A percentile compares a stretch with the other conserved stretches of the same genome.
These are phyloP conservation scores for Heracleum sosnowskyi DNA, from an alignment of 129 eudicot genomes.

Conservation along the genomic window DNA sequence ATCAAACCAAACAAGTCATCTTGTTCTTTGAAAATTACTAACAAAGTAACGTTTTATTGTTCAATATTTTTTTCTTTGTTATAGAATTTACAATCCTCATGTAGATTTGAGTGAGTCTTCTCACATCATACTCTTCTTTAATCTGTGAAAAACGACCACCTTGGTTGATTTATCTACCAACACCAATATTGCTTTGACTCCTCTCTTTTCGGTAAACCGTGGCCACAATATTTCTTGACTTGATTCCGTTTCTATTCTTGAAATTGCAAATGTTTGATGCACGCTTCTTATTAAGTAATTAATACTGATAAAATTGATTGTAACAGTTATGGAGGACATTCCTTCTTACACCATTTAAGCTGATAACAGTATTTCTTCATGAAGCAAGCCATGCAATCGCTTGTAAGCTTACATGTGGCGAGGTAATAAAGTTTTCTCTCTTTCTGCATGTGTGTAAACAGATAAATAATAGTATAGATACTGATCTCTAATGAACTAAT, in stretches of 20 bases:
- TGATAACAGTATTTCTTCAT: slow-evolving; percentile 96
- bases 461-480: not conserved
- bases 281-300: not conserved
- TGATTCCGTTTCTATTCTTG: not conserved
- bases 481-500: not conserved
- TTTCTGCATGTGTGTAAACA: not conserved
- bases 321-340: slow-evolving; percentile 90
- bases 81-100: not conserved
- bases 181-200: not conserved
- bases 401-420: slow-evolving; percentile 91
- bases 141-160: not conserved
- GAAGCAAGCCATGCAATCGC: slow-evolving; percentile 99
- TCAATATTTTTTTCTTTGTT: too few relatives aligned
- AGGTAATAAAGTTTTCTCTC: slow-evolving; percentile 36
- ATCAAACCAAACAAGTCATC: not conserved
- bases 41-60: too few relatives aligned
- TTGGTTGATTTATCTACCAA: not conserved
- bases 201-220: not conserved
- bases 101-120: not conserved
- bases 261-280: not conserved
- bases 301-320: not conserved
- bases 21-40: not conserved
- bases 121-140: not conserved
- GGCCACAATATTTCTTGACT: not conserved
- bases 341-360: slow-evolving; percentile 90